These are phyloP conservation scores for Leavenworthia alabamica DNA, from an alignment of 345 rosid species.

Conservation along the genomic window DNA sequence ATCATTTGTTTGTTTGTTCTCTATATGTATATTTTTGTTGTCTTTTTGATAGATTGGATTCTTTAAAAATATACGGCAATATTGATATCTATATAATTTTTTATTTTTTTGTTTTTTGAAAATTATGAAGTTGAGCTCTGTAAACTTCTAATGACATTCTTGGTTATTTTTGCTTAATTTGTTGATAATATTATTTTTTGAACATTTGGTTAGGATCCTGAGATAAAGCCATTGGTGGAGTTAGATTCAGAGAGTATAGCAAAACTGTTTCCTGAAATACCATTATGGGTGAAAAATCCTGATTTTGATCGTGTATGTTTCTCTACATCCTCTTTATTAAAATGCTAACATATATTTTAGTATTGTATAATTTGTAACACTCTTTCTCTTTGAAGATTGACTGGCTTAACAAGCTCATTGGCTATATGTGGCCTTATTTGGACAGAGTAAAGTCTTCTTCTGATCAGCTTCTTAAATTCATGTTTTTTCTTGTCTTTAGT, in stretches of 20 bases:
- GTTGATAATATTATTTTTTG: not conserved
- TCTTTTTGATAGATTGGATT: not conserved
- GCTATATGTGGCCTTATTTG: slow-evolving; percentile 84
- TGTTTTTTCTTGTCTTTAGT: slow-evolving; percentile 6
- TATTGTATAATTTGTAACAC: not conserved
- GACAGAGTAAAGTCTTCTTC: slow-evolving; percentile 49
- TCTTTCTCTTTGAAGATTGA: slow-evolving; percentile 53
- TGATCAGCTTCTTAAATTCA: slow-evolving; percentile 1
- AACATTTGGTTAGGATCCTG: slow-evolving; percentile 52
- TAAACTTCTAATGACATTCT: not conserved
- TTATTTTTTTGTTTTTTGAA: not conserved
- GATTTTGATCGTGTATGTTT: slow-evolving; percentile 85
- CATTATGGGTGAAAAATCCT: slow-evolving; percentile 91
- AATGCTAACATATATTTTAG: not conserved
- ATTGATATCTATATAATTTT: not conserved
- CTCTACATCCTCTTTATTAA: not conserved
- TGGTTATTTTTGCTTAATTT: not conserved
- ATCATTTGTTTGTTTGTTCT: not conserved
- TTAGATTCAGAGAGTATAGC: slow-evolving; percentile 57
- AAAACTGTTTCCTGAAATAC: slow-evolving; percentile 78
- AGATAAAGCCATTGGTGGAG: slow-evolving; percentile 64
- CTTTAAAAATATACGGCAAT: not conserved
- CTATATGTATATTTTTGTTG: not conserved
- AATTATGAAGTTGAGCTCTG: not conserved
- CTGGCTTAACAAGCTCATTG: slow-evolving; percentile 81